phyloP scores from a whole-genome alignment of 495 filamentous ascomycete species.

The Stereocaulon alpinum region DNA sequence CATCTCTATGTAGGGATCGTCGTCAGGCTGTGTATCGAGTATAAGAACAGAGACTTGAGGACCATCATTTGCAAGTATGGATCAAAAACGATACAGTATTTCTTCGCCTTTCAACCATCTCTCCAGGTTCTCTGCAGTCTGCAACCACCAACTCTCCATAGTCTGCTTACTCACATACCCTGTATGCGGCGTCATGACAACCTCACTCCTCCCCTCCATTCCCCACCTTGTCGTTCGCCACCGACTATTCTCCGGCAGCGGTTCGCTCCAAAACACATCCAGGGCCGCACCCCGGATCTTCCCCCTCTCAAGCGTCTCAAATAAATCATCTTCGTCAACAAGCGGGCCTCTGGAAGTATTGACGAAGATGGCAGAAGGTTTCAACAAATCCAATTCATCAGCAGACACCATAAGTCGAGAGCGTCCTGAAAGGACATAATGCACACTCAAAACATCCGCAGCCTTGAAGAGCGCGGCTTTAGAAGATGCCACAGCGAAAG shows the following conservation, averaged over 20 bases:
- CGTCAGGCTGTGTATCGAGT: too few species aligned
- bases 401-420: not conserved
- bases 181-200: not conserved
- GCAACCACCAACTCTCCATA: not conserved
- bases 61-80: too few species aligned
- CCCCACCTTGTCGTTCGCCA: not conserved
- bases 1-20: too few species aligned
- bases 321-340: not conserved
- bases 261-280: not conserved
- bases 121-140: not conserved
- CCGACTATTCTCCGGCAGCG: not conserved
- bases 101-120: not conserved
- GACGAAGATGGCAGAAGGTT: not conserved
- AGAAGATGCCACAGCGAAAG: too few species aligned
- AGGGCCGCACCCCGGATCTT: not conserved
- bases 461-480: too few species aligned
- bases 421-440: not conserved
- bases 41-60: too few species aligned
- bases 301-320: not conserved
- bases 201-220: not conserved
- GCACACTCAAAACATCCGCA: too few species aligned
- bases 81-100: not conserved
- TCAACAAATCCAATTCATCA: not conserved
- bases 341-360: not conserved
- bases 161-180: not conserved